Evolutionary conservation across 805 yeast genomes (phyloP).

Genomic region (Komagataella mondaviorum): DNA sequence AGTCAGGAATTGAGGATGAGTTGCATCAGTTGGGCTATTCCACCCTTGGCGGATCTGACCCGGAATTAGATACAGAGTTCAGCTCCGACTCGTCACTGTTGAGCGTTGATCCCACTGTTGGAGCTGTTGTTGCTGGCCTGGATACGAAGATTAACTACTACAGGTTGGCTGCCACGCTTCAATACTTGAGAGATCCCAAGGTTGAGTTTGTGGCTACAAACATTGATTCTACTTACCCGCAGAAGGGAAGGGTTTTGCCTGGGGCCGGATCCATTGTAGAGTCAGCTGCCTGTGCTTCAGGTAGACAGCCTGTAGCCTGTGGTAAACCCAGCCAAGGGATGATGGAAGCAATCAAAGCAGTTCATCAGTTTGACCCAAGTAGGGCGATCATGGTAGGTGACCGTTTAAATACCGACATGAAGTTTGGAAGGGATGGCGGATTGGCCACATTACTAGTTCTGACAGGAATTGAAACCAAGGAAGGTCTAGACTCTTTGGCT

Average conservation of each 20-base stretch:
- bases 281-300: constrained; percentile 58
- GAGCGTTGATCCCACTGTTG: constrained; percentile 59
- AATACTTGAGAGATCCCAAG: constrained; percentile 54
- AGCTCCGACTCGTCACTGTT: constrained; percentile 41
- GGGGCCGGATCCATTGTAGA: constrained; percentile 93
- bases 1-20: constrained; percentile 74
- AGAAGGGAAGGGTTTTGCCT: constrained; percentile 72
- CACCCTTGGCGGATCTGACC: constrained; percentile 77
- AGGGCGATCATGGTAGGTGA: constrained; percentile 91
- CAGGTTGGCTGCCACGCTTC: constrained; percentile 69
- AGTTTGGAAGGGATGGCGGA: constrained; percentile 80
- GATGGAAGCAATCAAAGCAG: constrained; percentile 79
- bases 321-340: constrained; percentile 87
- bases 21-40: constrained; percentile 59
- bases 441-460: constrained; percentile 78
- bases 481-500: constrained; percentile 30
- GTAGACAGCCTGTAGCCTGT: constrained; percentile 78
- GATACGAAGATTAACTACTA: constrained; percentile 69
- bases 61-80: constrained; percentile 37
- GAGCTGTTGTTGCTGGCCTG: constrained; percentile 84
- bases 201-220: constrained; percentile 84
- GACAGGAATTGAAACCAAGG: constrained; percentile 82
- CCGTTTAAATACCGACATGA: constrained; percentile 88
- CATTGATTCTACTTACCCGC: constrained; percentile 89
- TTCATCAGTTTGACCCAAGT: constrained; percentile 37